Evolutionary conservation across 225 moss, liverwort and hornwort species (phyloP).

Genomic region (Anthoceros angustus): DNA sequence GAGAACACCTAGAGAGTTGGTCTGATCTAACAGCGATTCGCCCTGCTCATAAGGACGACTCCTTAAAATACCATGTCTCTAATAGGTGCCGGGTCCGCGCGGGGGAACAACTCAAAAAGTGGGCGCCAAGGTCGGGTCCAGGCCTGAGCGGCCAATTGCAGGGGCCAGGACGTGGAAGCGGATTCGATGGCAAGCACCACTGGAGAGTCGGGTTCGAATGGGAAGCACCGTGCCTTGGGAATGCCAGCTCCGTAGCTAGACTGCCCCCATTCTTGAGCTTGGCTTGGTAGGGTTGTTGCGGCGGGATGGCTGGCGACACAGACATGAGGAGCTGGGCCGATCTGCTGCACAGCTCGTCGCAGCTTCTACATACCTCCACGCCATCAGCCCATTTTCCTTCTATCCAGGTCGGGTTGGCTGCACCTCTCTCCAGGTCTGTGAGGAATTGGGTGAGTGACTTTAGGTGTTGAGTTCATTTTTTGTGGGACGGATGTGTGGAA

Average conservation of each 20-base stretch:
- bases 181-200: too few relatives aligned
- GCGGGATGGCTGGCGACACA: conserved; percentile 60
- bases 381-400: conserved; percentile 85
- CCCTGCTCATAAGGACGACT: too few relatives aligned
- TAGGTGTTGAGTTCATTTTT: neutral
- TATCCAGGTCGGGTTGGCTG: conserved; percentile 43
- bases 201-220: neutral
- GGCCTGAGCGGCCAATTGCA: too few relatives aligned
- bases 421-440: conserved; percentile 4
- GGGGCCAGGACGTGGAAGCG: too few relatives aligned
- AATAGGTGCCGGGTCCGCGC: too few relatives aligned
- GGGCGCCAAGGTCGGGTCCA: too few relatives aligned
- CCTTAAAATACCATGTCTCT: too few relatives aligned
- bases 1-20: too few relatives aligned
- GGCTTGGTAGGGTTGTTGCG: conserved; percentile 3
- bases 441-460: neutral
- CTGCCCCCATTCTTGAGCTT: neutral
- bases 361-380: conserved; percentile 73
- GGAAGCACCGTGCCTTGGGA: neutral
- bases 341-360: conserved; percentile 80
- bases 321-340: conserved; percentile 98
- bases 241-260: neutral
- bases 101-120: too few relatives aligned
- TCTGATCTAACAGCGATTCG: too few relatives aligned
- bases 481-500: conserved; percentile 8